Evolutionary conservation across 352 stramenopile genomes (phyloP), one percentile per base, ranked within the genome.

Genomic region (Phytopythium sindhum): DNA sequence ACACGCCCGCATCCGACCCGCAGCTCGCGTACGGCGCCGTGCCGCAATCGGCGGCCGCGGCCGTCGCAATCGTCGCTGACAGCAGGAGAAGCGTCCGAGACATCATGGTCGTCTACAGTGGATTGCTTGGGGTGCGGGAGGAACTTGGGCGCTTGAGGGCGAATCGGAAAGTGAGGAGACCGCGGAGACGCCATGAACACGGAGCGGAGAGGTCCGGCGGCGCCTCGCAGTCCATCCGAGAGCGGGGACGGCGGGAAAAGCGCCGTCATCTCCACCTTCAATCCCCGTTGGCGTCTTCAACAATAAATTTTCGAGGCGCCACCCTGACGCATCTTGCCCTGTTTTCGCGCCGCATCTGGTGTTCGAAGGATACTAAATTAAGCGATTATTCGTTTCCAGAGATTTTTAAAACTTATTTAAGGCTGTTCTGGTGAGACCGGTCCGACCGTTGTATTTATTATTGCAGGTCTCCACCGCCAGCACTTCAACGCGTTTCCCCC

Each of bases 21-120:
- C 60, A 65, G 48, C 31, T 58, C 17, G 33, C 59, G 35, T 28
- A 51, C 37, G 50, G 17, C 26, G 37, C 37, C 7, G 60, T 65
- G 11, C 21, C 14, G 51, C 60, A 66, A 37, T 58, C 50, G 2
- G 50, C 50, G 29, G 55, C 55, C 6, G 37, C 28, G 35, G 39
- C 33, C 11, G 41, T 44, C 4, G 39, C 55, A 5, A 47, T 28
- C 17, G n/a, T 17, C 21, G 55, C 55, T 2, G 55, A 50, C 23
- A 51, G n/a, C 14, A 48, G 26, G 23, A 61, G 23, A 14, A 61
- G 24, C 12, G 26, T 11, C 1, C 39, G 35, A 6, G 37, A 41
- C 39, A 61, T 23, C 55, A 61, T 61, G 4, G 4, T 48, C 4
- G 17, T 8, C 21, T 44, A n/a, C n/a, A n/a, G n/a, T n/a, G 15